Evolutionary conservation across 257 asterid genomes (phyloP).

Genomic region (Solanum sejunctum): DNA sequence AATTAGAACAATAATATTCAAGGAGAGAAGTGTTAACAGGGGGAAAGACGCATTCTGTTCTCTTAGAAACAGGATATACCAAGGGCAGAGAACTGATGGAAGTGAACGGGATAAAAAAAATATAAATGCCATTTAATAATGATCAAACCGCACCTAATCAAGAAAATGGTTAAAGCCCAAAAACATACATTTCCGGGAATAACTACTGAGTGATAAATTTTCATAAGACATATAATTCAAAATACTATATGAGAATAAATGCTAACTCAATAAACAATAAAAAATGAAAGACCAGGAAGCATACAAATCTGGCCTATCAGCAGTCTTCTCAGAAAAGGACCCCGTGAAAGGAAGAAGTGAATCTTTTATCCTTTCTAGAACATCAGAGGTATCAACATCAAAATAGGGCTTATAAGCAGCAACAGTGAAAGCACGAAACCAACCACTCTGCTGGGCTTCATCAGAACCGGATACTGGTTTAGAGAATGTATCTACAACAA

Average conservation of each 20-base stretch:
- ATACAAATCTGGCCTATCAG: constrained; percentile 80
- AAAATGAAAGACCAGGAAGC: constrained; percentile 11
- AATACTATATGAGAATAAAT: neutral
- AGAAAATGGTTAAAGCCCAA: neutral
- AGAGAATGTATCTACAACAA: constrained; percentile 65
- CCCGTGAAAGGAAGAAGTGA: constrained; percentile 86
- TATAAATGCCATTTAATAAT: neutral
- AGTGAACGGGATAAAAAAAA: neutral
- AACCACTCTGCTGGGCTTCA: constrained; percentile 69
- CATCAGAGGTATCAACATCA: constrained; percentile 96
- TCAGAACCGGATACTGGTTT: constrained; percentile 68
- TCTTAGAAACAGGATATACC: neutral
- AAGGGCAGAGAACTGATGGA: neutral
- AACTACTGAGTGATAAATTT: neutral
- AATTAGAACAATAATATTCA: neutral
- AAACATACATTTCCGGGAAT: neutral
- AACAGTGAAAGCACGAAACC: constrained; percentile 75
- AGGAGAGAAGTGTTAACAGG: neutral
- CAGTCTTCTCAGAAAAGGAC: constrained; percentile 78
- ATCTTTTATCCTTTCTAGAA: constrained; percentile 78
- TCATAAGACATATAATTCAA: neutral
- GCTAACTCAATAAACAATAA: neutral
- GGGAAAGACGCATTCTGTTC: neutral
- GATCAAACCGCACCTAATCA: neutral
- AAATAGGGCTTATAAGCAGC: constrained; percentile 92